Evolutionary conservation across 2,329 filamentous ascomycete species (phyloP), one percentile per base, ranked within the genome.

Genomic region (Ophiostoma fasciatum): DNA sequence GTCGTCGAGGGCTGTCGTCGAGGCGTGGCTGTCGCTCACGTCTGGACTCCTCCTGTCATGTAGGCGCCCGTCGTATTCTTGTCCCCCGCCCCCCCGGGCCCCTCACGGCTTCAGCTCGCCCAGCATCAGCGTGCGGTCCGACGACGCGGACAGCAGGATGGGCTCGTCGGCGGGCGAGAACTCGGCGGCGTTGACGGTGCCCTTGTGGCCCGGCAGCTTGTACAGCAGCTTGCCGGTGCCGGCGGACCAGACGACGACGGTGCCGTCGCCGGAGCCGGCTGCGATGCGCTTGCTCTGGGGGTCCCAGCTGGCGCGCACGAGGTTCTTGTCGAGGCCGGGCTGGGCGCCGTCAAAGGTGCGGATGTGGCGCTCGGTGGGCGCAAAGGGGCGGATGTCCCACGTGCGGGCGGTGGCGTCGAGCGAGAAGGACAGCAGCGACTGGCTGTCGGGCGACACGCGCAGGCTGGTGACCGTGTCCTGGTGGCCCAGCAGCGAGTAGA

Each of bases 321-420:
- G 62, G 49, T 96, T 96, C 66, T 90, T 90, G 58, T 98, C 90
- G 35, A 93, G 58, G 1, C 87, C 87, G 25, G 74, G 68, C 10
- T 81, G 78, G 1, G 88, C 88, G n/a, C 90, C 90, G 48, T 96
- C 88, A 54, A 90, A 94, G 0, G 83, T 93, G 50, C 75, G 74
- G 41, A 96, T 74, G 41, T 83, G 77, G 45, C 90, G 70, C 53
- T 94, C 82, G 1, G 79, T 75, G 0, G 90, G 84, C 7, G 90
- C 88, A 59, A 96, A 98, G 0, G 90, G 88, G 46, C 88, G 71
- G 35, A 98, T 82, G 53, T 98, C 88, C 90, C 90, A 98, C 14
- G 87, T 94, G 49, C 82, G 73, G 26, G 87, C 90, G 0, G 88
- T 94, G 15, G 82, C 85, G 56, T 98, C 90, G 66, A 94, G 90